These are phyloP conservation scores for Sechiopsis laciniata DNA, from an alignment of 306 rosid species.

Conservation along the genomic window DNA sequence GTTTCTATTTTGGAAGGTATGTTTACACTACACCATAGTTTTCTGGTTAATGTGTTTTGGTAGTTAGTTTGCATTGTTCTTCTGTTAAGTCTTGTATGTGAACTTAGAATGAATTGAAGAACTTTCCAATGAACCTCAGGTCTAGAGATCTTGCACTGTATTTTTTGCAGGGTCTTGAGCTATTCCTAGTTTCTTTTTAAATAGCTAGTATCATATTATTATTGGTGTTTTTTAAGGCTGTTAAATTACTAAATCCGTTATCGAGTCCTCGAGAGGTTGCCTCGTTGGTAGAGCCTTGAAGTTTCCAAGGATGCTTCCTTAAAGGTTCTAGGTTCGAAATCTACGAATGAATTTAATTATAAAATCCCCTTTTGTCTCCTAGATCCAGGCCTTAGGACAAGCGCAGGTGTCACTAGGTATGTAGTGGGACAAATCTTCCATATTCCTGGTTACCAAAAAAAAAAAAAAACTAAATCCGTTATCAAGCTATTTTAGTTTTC, in stretches of 20 bases:
- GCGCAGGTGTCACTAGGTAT: too few relatives aligned
- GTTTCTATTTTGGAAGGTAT: background rate
- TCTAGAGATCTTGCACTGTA: background rate
- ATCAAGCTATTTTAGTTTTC: background rate
- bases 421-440: too few relatives aligned
- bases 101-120: slow-evolving; percentile 7
- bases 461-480: background rate
- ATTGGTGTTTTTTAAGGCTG: background rate
- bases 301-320: too few relatives aligned
- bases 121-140: background rate
- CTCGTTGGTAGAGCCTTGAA: too few relatives aligned
- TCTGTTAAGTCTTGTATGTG: background rate
- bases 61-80: background rate
- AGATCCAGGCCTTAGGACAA: too few relatives aligned
- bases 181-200: background rate
- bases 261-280: too few relatives aligned
- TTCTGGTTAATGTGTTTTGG: background rate
- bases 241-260: background rate
- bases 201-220: background rate
- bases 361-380: too few relatives aligned
- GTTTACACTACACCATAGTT: too few relatives aligned
- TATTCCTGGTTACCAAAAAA: too few relatives aligned
- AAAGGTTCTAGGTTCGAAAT: too few relatives aligned
- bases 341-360: too few relatives aligned
- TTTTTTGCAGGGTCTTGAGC: background rate